These are phyloP conservation scores for Mycena chlorophos DNA, from an alignment of 768 basidiomycete species.

Conservation along the genomic window DNA sequence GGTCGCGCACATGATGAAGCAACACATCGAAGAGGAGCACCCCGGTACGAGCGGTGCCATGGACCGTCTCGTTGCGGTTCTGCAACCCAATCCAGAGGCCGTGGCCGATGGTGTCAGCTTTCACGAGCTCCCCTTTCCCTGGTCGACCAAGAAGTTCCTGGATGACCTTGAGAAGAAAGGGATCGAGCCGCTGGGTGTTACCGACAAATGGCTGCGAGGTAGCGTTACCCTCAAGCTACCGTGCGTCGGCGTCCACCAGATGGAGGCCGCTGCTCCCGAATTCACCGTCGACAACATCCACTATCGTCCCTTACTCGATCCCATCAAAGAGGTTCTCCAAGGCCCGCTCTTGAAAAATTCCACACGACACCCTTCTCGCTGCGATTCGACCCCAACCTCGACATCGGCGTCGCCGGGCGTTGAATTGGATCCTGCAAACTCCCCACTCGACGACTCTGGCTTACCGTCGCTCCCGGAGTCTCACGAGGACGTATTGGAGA, in stretches of 20 bases:
- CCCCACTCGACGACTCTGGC: background rate
- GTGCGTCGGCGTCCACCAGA: background rate
- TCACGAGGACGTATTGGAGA: slow-evolving; percentile 20
- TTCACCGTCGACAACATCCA: slow-evolving; percentile 24
- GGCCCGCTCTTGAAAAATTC: slow-evolving; percentile 1
- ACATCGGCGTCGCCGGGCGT: slow-evolving; percentile 1
- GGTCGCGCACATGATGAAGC: too few species aligned
- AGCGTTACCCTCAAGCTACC: background rate
- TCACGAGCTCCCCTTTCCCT: background rate
- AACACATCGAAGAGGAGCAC: background rate
- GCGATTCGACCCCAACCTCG: slow-evolving; percentile 11
- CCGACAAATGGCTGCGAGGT: background rate
- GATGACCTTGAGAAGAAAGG: too few species aligned
- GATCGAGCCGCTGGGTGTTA: too few species aligned
- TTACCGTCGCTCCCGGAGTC: slow-evolving; percentile 2
- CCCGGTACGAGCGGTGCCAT: background rate
- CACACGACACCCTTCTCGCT: slow-evolving; percentile 19
- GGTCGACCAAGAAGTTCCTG: background rate
- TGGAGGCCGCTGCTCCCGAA: slow-evolving; percentile 20
- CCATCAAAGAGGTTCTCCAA: slow-evolving; percentile 17
- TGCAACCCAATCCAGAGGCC: background rate
- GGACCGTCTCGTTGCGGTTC: background rate
- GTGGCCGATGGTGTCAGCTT: too few species aligned
- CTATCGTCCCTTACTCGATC: slow-evolving; percentile 17
- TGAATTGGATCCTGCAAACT: background rate